Evolutionary conservation across 352 stramenopile genomes (phyloP).

Genomic region (Elongisporangium anandrum): DNA sequence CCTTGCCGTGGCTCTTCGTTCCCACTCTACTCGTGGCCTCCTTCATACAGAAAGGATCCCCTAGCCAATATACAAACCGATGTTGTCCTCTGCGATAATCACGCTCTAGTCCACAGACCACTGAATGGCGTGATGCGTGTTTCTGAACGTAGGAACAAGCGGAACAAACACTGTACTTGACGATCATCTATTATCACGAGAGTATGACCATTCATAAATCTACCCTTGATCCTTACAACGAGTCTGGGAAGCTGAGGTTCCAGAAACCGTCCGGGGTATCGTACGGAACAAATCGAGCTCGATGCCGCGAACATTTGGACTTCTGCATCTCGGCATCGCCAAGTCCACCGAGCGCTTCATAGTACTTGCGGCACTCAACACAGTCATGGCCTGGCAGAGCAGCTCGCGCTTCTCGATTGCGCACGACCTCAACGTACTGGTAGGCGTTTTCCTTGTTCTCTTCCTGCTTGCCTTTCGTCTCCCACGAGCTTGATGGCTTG

Average conservation of each 20-base stretch:
- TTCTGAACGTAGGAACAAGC: too few relatives aligned
- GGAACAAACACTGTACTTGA: too few relatives aligned
- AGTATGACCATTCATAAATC: neutral
- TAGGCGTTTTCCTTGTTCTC: slow-evolving; percentile 22
- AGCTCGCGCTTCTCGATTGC: slow-evolving; percentile 59
- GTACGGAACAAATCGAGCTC: slow-evolving; percentile 64
- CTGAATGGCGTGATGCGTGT: neutral
- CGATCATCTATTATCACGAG: too few relatives aligned
- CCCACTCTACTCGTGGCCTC: neutral
- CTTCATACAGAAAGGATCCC: neutral
- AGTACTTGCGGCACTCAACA: slow-evolving; percentile 75
- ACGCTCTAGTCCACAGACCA: neutral
- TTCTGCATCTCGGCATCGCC: slow-evolving; percentile 35
- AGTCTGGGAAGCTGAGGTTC: slow-evolving; percentile 80
- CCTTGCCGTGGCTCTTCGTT: too few relatives aligned
- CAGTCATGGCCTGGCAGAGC: slow-evolving; percentile 63
- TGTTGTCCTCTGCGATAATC: neutral
- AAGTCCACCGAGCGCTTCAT: slow-evolving; percentile 53
- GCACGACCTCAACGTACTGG: slow-evolving; percentile 73
- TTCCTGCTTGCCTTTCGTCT: slow-evolving; percentile 8
- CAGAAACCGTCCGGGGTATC: slow-evolving; percentile 85
- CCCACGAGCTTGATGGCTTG: slow-evolving; percentile 3
- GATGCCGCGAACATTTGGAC: slow-evolving; percentile 68
- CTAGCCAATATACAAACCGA: neutral
- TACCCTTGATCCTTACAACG: slow-evolving; percentile 1